These are phyloP conservation scores for Phalaenopsis aphrodite DNA, from an alignment of 106 monocot species.

Conservation along the genomic window DNA sequence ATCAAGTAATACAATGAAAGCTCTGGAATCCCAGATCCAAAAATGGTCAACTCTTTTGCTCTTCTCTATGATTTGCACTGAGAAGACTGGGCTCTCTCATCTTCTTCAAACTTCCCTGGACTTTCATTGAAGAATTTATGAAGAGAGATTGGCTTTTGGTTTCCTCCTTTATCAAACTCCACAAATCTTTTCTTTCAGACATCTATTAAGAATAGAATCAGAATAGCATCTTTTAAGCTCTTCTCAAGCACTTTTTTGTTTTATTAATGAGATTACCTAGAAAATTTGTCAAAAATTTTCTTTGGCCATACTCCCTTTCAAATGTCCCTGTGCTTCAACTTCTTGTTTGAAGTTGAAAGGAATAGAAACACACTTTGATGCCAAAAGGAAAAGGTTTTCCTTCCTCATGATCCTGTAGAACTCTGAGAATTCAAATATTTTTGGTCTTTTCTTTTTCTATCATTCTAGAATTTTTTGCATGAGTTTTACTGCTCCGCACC, in stretches of 20 bases:
- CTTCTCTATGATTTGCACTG: neutral
- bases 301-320: too few species aligned
- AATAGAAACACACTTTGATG: too few species aligned
- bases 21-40: neutral
- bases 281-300: too few species aligned
- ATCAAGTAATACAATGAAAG: neutral
- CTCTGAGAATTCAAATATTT: too few species aligned
- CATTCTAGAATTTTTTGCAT: slow-evolving; percentile 5
- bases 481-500: neutral
- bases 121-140: neutral
- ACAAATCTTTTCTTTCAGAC: neutral
- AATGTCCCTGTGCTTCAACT: too few species aligned
- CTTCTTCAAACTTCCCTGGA: neutral
- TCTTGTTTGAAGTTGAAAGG: too few species aligned
- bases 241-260: too few species aligned
- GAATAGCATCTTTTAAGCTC: too few species aligned
- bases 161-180: neutral
- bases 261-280: too few species aligned
- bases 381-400: too few species aligned
- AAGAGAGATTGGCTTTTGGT: neutral
- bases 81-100: neutral
- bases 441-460: neutral
- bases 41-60: neutral
- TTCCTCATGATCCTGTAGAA: too few species aligned
- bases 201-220: too few species aligned